These are phyloP conservation scores for Emmonsia crescens DNA, from an alignment of 2,329 filamentous ascomycete genomes.

Conservation along the genomic window DNA sequence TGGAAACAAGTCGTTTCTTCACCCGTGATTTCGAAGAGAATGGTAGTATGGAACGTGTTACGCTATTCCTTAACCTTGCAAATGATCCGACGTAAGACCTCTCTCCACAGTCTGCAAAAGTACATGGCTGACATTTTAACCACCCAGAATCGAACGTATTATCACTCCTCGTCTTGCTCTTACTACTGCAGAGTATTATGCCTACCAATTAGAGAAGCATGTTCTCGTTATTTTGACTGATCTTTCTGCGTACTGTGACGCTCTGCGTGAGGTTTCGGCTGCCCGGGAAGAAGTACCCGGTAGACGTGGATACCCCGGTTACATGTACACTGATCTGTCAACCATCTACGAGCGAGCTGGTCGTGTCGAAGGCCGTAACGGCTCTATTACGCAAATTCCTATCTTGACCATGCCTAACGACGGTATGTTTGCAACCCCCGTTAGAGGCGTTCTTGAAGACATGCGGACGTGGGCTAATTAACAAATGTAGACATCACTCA, in stretches of 20 bases:
- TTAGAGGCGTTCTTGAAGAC: background rate
- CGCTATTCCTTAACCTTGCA: conserved; percentile 96
- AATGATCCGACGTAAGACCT: conserved; percentile 85
- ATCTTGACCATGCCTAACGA: conserved; percentile 99
- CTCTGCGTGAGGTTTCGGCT: conserved; percentile 94
- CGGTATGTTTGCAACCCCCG: conserved; percentile 37
- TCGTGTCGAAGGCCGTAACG: conserved; percentile 91
- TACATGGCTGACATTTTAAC: background rate
- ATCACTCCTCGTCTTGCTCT: conserved; percentile 97
- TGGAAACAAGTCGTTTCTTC: conserved; percentile 98
- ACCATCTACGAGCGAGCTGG: conserved; percentile 99
- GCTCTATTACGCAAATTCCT: conserved; percentile 97
- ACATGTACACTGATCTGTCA: conserved; percentile 99
- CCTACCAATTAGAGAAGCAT: conserved; percentile 99
- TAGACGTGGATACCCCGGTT: conserved; percentile 98
- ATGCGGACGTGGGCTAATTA: background rate
- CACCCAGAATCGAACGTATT: conserved; percentile 88
- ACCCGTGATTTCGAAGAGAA: conserved; percentile 98
- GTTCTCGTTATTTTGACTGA: conserved; percentile 97
- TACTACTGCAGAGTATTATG: conserved; percentile 98
- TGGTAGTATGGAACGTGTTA: conserved; percentile 92
- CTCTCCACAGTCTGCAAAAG: background rate
- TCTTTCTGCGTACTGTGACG: conserved; percentile 95
- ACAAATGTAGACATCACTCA: conserved; percentile 70
- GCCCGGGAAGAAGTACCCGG: conserved; percentile 97